phyloP scores from a whole-genome alignment of 805 yeast genomes.

The Starmerella asiatica region DNA sequence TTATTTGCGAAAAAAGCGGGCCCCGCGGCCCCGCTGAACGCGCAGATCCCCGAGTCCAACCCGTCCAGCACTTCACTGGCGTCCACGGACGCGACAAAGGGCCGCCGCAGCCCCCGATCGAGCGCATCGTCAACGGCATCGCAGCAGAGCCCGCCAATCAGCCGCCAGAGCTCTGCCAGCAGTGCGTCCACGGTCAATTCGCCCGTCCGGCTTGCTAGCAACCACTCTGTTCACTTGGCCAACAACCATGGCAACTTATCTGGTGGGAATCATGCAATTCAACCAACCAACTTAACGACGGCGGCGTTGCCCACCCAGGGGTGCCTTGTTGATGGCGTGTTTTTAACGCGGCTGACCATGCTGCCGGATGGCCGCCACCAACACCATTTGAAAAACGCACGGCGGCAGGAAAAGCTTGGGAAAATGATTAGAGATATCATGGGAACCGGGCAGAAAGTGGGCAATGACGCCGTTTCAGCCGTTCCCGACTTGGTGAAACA shows the following conservation, averaged over 20 bases:
- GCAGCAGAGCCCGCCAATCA: slow-evolving; percentile 10
- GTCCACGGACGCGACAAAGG: no score
- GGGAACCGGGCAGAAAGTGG: slow-evolving; percentile 30
- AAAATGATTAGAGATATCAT: slow-evolving; percentile 42
- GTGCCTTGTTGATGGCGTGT: neutral
- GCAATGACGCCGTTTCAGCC: slow-evolving; percentile 22
- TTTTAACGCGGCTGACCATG: slow-evolving; percentile 18
- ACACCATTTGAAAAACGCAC: slow-evolving; percentile 60
- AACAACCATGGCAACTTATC: no score
- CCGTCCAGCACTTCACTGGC: no score
- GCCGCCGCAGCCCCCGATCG: no score
- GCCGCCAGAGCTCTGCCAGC: slow-evolving; percentile 14
- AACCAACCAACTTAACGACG: no score
- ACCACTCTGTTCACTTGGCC: no score
- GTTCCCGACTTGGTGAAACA: slow-evolving; percentile 22
- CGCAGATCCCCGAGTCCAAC: no score
- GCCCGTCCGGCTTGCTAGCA: no score
- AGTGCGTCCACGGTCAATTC: slow-evolving; percentile 2
- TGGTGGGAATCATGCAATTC: no score
- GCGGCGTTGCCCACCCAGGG: no score
- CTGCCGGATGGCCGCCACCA: slow-evolving; percentile 54
- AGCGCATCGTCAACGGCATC: no score
- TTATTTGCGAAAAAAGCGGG: slow-evolving; percentile 10
- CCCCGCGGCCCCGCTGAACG: no score
- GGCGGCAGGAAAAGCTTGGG: slow-evolving; percentile 40